Conservation (phyloP, 352 stramenopile genomes). For the Phytophthora litchii region DNA sequence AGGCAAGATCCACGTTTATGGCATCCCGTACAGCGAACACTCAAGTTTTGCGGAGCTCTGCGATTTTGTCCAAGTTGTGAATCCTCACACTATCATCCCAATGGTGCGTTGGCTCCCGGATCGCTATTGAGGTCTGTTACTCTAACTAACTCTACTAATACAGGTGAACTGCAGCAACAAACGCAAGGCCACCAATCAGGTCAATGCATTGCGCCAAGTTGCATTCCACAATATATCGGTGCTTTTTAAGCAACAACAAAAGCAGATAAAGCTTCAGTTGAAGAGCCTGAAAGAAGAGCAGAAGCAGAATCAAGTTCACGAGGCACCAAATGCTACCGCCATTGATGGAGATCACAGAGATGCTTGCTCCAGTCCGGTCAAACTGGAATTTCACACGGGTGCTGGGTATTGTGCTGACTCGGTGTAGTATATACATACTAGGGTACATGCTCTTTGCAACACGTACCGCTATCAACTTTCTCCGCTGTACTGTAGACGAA, state of each 20-base stretch:
- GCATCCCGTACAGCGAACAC: slow-evolving; percentile 97
- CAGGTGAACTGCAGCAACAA: slow-evolving; percentile 79
- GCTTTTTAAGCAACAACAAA: slow-evolving; percentile 53
- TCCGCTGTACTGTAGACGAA: background rate
- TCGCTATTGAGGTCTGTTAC: background rate
- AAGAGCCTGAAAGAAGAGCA: slow-evolving; percentile 23
- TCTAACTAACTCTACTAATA: slow-evolving; percentile 4
- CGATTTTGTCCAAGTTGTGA: slow-evolving; percentile 90
- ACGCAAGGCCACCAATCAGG: slow-evolving; percentile 69
- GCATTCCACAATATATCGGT: slow-evolving; percentile 66
- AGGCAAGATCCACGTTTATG: slow-evolving; percentile 91
- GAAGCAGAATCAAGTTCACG: slow-evolving; percentile 17
- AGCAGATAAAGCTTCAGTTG: slow-evolving; percentile 34
- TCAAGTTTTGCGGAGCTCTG: slow-evolving; percentile 95
- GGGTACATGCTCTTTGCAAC: background rate
- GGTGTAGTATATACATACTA: slow-evolving; percentile 5
- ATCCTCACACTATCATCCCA: slow-evolving; percentile 91
- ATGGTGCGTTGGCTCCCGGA: slow-evolving; percentile 68
- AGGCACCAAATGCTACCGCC: background rate
- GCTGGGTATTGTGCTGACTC: slow-evolving; percentile 1
- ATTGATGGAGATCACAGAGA: slow-evolving; percentile 2
- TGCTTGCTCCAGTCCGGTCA: background rate
- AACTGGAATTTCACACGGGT: background rate
- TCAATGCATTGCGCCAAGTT: slow-evolving; percentile 65
- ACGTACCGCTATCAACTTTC: background rate